Conservation (phyloP, 2,329 filamentous ascomycete species). For the Parafenestella ontariensis region DNA sequence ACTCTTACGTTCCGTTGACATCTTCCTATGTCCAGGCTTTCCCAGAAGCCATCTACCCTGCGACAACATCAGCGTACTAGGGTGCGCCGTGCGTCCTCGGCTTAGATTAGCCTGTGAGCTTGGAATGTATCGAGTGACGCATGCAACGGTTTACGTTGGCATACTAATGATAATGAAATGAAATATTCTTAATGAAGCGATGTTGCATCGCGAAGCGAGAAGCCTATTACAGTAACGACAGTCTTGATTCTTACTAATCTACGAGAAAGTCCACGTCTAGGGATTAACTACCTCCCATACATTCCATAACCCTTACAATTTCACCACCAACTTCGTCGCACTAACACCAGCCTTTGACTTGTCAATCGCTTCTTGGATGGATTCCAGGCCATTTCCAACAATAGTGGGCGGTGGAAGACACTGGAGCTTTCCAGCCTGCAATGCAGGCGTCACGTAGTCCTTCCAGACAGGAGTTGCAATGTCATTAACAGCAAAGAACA, state of each 20-base stretch:
- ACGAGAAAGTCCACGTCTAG: too few species aligned
- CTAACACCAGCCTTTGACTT: constrained; percentile 45
- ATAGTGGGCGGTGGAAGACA: constrained; percentile 33
- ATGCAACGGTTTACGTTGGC: too few species aligned
- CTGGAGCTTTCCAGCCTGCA: constrained; percentile 30
- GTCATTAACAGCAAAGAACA: constrained; percentile 33
- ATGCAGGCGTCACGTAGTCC: constrained; percentile 33
- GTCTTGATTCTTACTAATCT: too few species aligned
- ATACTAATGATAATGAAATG: too few species aligned
- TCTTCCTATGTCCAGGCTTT: constrained; percentile 11
- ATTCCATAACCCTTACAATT: constrained; percentile 28
- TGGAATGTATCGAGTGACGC: too few species aligned
- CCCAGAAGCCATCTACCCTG: constrained; percentile 23
- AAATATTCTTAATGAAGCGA: too few species aligned
- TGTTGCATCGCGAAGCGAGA: too few species aligned
- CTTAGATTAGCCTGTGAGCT: not conserved
- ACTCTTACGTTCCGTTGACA: constrained; percentile 46
- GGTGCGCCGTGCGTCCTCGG: not conserved
- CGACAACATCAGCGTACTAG: constrained; percentile 9
- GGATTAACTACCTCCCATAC: too few species aligned
- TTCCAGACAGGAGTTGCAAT: constrained; percentile 33
- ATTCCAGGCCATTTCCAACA: constrained; percentile 37
- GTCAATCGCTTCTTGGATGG: constrained; percentile 30
- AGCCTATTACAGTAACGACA: too few species aligned
- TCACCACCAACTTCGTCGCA: constrained; percentile 50